phyloP scores from a whole-genome alignment of 495 filamentous ascomycete genomes.

The Xylaria nigripes region DNA sequence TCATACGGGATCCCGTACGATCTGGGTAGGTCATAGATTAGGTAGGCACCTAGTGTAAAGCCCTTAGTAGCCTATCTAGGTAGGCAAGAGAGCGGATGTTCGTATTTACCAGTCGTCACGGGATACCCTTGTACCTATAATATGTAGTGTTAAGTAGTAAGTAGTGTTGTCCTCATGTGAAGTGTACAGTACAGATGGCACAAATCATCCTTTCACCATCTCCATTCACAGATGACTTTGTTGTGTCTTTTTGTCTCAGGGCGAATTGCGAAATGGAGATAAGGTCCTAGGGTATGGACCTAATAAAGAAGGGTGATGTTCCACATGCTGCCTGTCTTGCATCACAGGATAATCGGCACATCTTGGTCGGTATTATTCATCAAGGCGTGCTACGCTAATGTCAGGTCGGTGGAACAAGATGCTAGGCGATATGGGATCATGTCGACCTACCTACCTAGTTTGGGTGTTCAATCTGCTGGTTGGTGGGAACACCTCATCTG shows the following conservation, averaged over 20 bases:
- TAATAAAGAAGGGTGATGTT: neutral
- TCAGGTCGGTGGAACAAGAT: neutral
- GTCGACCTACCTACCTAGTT: neutral
- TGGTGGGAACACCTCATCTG: neutral
- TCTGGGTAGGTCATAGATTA: no score
- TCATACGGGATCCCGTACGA: no score
- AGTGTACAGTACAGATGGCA: neutral
- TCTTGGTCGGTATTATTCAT: neutral
- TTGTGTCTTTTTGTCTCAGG: neutral
- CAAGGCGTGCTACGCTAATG: no score
- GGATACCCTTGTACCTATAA: neutral
- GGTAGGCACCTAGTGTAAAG: no score
- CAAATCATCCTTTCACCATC: neutral
- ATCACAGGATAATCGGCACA: neutral
- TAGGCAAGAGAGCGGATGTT: no score
- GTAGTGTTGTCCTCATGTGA: neutral
- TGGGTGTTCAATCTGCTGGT: neutral
- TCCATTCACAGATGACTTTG: neutral
- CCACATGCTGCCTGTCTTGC: neutral
- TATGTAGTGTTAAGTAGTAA: no score
- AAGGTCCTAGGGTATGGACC: no score
- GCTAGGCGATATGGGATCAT: neutral
- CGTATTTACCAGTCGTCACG: no score
- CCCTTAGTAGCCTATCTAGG: no score
- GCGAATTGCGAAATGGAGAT: neutral